These are phyloP conservation scores for Cryphonectria radicalis DNA, from an alignment of 2,329 filamentous ascomycete genomes.

Conservation along the genomic window DNA sequence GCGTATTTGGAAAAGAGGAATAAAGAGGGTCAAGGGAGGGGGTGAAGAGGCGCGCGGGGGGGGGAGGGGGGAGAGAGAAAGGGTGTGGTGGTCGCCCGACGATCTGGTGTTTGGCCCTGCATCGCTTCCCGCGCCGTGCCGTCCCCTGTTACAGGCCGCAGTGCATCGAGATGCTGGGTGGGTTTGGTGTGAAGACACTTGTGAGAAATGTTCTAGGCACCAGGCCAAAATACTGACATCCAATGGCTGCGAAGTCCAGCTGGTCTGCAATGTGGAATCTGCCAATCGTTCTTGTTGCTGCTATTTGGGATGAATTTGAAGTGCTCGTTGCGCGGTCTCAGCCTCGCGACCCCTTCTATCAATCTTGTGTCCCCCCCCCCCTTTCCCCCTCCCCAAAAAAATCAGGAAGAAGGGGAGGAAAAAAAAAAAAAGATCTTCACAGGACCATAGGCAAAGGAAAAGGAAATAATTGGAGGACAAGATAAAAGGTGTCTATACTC, in stretches of 20 bases:
- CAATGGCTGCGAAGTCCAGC: not conserved
- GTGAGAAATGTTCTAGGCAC: not conserved
- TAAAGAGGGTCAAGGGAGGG: too few relatives aligned
- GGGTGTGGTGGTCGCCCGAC: not conserved
- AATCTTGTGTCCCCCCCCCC: not conserved
- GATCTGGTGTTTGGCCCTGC: slow-evolving; percentile 16
- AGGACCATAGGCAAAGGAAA: not conserved
- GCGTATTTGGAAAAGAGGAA: too few relatives aligned
- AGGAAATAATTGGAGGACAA: not conserved
- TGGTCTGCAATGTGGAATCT: too few relatives aligned
- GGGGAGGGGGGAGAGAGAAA: too few relatives aligned
- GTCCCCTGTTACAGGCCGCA: not conserved
- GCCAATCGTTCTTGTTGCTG: not conserved
- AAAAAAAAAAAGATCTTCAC: too few relatives aligned
- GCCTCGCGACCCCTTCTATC: not conserved
- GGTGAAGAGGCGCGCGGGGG: too few relatives aligned
- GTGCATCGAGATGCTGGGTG: not conserved
- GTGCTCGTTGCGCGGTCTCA: not conserved
- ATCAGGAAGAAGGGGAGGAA: too few relatives aligned
- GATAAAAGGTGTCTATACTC: not conserved
- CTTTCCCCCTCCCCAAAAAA: too few relatives aligned
- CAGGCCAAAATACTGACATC: not conserved
- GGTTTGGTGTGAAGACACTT: not conserved
- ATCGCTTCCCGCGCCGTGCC: slow-evolving; percentile 2
- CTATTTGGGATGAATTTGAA: not conserved